Percentiles rank a stretch among this genome's conserved stretches.
These are phyloP conservation scores for Corylus americana DNA, from an alignment of 306 rosid species.

Conservation along the genomic window DNA sequence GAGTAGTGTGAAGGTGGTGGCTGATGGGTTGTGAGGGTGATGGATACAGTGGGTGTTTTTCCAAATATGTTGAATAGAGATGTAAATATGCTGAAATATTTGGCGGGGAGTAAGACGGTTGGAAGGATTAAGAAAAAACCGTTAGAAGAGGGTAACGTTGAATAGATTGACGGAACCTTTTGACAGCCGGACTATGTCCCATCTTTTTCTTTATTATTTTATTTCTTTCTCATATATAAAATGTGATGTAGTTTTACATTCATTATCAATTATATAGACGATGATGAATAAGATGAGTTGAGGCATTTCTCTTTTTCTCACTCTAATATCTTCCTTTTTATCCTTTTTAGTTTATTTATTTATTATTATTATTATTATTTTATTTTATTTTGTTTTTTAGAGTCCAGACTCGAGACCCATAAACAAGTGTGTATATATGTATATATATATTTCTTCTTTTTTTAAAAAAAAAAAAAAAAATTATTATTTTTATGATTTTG, in stretches of 20 bases:
- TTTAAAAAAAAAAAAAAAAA: no score
- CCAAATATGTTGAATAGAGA: slow-evolving; percentile 39
- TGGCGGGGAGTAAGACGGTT: slow-evolving; percentile 47
- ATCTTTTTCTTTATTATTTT: slow-evolving; percentile 23
- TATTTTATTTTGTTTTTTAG: no score
- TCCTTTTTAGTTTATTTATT: background rate
- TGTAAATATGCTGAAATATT: slow-evolving; percentile 64
- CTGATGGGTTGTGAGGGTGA: slow-evolving; percentile 29
- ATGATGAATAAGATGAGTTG: slow-evolving; percentile 48
- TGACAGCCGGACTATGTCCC: slow-evolving; percentile 21
- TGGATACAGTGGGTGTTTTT: slow-evolving; percentile 39
- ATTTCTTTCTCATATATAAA: slow-evolving; percentile 33
- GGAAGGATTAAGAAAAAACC: slow-evolving; percentile 43
- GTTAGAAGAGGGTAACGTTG: slow-evolving; percentile 43
- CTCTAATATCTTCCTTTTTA: background rate
- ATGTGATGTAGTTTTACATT: slow-evolving; percentile 34
- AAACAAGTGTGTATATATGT: no score
- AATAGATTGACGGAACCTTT: slow-evolving; percentile 17
- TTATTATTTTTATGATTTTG: background rate
- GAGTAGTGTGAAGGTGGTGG: slow-evolving; percentile 52
- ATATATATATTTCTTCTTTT: no score
- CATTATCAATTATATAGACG: slow-evolving; percentile 34
- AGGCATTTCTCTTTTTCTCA: slow-evolving; percentile 39
- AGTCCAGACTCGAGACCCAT: no score
- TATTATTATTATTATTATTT: background rate